These are phyloP conservation scores for Anisogramma anomala DNA, from an alignment of 2,329 filamentous ascomycete genomes.

Conservation along the genomic window DNA sequence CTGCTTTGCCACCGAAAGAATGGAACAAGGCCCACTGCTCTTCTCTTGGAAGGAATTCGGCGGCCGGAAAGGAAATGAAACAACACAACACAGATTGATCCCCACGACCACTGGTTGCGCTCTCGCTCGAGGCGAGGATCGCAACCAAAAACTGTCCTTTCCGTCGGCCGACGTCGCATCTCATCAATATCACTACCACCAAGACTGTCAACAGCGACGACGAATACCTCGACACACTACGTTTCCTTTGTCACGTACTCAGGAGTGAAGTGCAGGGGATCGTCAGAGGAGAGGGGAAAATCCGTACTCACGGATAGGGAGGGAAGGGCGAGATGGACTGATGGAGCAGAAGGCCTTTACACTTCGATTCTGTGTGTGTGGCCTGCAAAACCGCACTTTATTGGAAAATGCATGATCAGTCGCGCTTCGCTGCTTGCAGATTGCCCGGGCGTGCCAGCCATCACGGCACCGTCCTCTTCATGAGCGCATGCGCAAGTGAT, in stretches of 20 bases:
- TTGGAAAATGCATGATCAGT: slow-evolving; percentile 12
- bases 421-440: slow-evolving; percentile 16
- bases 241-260: slow-evolving; percentile 18
- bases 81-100: slow-evolving; percentile 9
- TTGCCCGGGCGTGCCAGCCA: slow-evolving; percentile 5
- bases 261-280: slow-evolving; percentile 5
- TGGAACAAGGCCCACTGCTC: slow-evolving; percentile 4
- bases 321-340: slow-evolving; percentile 12
- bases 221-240: slow-evolving; percentile 6
- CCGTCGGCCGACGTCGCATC: slow-evolving; percentile 17
- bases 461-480: neutral
- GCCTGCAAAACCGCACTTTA: slow-evolving; percentile 14
- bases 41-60: slow-evolving; percentile 6
- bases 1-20: slow-evolving; percentile 6
- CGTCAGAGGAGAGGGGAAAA: slow-evolving; percentile 9
- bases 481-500: slow-evolving; percentile 10
- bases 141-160: slow-evolving; percentile 9
- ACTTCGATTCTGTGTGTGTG: slow-evolving; percentile 12
- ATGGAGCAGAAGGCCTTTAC: slow-evolving; percentile 11
- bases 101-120: neutral
- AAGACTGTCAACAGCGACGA: slow-evolving; percentile 7
- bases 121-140: slow-evolving; percentile 3
- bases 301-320: neutral
- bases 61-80: slow-evolving; percentile 13
- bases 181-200: slow-evolving; percentile 9